A percentile compares a stretch with the other conserved stretches of the same genome.
Evolutionary conservation across 176 grass and related monocot species (phyloP).

Genomic region (Triticum monococcum): DNA sequence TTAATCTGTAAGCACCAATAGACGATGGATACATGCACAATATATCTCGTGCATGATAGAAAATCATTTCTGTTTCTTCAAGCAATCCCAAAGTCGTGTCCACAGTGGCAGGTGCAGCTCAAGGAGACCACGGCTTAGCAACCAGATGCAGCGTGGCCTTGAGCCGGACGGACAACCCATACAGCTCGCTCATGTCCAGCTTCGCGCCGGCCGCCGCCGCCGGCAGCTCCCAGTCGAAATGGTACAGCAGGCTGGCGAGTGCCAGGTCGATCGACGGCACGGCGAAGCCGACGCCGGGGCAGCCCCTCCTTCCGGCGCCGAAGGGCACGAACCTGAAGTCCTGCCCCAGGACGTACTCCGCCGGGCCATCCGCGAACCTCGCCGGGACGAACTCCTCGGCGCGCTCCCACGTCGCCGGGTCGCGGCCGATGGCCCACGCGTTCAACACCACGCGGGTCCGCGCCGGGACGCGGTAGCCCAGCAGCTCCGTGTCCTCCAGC

Average conservation of each 20-base stretch:
- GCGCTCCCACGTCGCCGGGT: constrained; percentile 31
- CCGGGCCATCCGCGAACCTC: background rate
- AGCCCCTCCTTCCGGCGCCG: constrained; percentile 53
- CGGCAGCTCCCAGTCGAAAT: constrained; percentile 42
- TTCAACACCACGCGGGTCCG: constrained; percentile 46
- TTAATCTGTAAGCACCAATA: too few species aligned
- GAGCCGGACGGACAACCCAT: constrained; percentile 24
- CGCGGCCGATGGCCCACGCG: constrained; percentile 43
- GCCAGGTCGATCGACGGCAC: constrained; percentile 26
- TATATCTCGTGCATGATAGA: background rate
- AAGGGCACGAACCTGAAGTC: constrained; percentile 64
- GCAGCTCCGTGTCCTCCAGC: background rate
- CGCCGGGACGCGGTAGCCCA: constrained; percentile 30
- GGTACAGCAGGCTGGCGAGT: constrained; percentile 20
- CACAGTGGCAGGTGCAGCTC: background rate
- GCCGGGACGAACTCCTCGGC: constrained; percentile 50
- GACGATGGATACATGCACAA: background rate
- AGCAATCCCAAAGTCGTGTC: background rate
- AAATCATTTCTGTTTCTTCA: background rate
- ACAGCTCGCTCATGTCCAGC: constrained; percentile 29
- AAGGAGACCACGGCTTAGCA: background rate
- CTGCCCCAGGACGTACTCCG: constrained; percentile 15
- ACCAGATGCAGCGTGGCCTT: background rate
- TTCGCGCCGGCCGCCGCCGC: background rate
- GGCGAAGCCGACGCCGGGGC: constrained; percentile 46